These are phyloP conservation scores for Decorospora gaudefroyi DNA, from an alignment of 2,329 filamentous ascomycete species.

Conservation along the genomic window DNA sequence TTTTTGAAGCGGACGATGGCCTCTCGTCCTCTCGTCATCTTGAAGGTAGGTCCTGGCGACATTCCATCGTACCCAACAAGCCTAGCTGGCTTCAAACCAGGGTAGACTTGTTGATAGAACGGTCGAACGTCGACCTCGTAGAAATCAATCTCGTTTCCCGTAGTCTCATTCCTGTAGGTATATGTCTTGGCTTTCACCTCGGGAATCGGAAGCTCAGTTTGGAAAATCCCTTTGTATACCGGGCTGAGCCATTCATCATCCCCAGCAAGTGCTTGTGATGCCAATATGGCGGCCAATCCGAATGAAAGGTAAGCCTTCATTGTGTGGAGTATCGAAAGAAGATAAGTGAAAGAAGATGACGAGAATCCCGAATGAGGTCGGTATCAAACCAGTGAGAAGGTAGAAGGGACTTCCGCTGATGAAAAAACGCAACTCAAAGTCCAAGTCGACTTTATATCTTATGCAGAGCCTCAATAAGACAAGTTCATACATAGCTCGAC, in stretches of 20 bases:
- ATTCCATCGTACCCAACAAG: slow-evolving; percentile 61
- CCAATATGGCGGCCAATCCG: slow-evolving; percentile 19
- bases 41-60: slow-evolving; percentile 60
- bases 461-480: not conserved
- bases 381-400: slow-evolving; percentile 6
- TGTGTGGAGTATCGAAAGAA: slow-evolving; percentile 9
- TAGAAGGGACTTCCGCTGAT: slow-evolving; percentile 15
- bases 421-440: slow-evolving; percentile 1
- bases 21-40: slow-evolving; percentile 56
- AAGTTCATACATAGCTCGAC: not conserved
- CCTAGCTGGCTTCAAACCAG: slow-evolving; percentile 48
- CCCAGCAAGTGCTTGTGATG: slow-evolving; percentile 22
- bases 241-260: slow-evolving; percentile 39
- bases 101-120: slow-evolving; percentile 53
- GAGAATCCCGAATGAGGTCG: not conserved
- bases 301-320: slow-evolving; percentile 23
- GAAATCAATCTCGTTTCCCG: slow-evolving; percentile 51
- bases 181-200: slow-evolving; percentile 50
- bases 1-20: slow-evolving; percentile 61
- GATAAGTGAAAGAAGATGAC: not conserved
- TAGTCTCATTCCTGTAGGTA: slow-evolving; percentile 39
- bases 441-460: slow-evolving; percentile 14
- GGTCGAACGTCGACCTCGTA: slow-evolving; percentile 53
- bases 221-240: slow-evolving; percentile 45
- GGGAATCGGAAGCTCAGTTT: slow-evolving; percentile 52